These are phyloP conservation scores for Phoma sp. DNA, from an alignment of 2,329 filamentous ascomycete genomes.

Conservation along the genomic window DNA sequence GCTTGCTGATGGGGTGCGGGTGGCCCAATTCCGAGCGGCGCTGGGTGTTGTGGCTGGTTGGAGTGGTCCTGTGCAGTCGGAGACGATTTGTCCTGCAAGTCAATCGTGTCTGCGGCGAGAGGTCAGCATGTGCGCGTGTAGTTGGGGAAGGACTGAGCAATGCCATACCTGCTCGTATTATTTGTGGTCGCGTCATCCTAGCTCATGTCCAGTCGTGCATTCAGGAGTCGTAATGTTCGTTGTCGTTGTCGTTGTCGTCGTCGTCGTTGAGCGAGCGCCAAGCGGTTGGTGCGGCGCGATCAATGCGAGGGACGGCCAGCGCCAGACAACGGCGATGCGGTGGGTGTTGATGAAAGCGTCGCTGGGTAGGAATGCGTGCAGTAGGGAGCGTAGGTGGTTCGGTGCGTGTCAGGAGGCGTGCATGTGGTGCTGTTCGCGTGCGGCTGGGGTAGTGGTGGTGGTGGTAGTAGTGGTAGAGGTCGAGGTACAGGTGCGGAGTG, in stretches of 20 bases:
- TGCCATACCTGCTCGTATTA: conserved; percentile 61
- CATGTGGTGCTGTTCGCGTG: conserved; percentile 6
- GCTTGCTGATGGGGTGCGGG: conserved; percentile 84
- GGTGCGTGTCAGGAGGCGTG: conserved; percentile 6
- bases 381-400: conserved; percentile 9
- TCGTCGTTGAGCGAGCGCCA: conserved; percentile 27
- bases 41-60: conserved; percentile 59
- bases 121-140: conserved; percentile 31
- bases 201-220: conserved; percentile 41
- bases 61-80: conserved; percentile 86
- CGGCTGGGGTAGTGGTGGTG: not conserved
- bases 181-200: conserved; percentile 62
- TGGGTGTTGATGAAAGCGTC: not conserved
- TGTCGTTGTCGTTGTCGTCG: conserved; percentile 7
- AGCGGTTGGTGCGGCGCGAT: conserved; percentile 36
- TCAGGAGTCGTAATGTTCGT: conserved; percentile 3
- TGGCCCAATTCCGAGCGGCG: conserved; percentile 59
- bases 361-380: conserved; percentile 3
- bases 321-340: conserved; percentile 14
- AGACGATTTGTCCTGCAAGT: conserved; percentile 83
- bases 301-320: conserved; percentile 32
- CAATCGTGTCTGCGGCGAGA: conserved; percentile 77
- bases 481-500: conserved; percentile 11
- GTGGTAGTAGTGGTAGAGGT: not conserved
- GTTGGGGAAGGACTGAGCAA: not conserved